Conservation (phyloP, 2,329 filamentous ascomycete species). For the Orbilia javanica region DNA sequence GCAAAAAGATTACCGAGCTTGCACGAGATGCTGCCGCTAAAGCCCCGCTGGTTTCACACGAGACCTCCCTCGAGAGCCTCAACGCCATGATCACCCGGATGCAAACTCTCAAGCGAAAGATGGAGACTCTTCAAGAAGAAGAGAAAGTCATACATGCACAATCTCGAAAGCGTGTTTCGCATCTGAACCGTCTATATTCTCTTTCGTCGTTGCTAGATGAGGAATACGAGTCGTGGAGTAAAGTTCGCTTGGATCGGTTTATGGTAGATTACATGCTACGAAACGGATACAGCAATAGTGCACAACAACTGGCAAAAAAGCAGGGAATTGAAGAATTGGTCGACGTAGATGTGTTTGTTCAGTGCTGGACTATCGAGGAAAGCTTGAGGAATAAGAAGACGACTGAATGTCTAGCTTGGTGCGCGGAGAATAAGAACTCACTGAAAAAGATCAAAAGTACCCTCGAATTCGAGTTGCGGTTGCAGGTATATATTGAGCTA, state of each 20-base stretch:
- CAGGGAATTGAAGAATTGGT: conserved; percentile 84
- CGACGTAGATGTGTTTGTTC: conserved; percentile 87
- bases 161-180: conserved; percentile 79
- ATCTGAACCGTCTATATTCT: conserved; percentile 83
- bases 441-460: conserved; percentile 88
- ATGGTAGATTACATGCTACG: conserved; percentile 93
- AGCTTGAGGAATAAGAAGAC: conserved; percentile 79
- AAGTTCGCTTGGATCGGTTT: conserved; percentile 82
- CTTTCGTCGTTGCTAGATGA: conserved; percentile 88
- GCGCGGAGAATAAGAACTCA: conserved; percentile 90
- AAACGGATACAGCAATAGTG: conserved; percentile 83
- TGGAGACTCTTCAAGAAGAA: conserved; percentile 80
- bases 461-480: conserved; percentile 90
- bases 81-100: conserved; percentile 88
- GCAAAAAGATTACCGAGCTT: conserved; percentile 68
- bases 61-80: conserved; percentile 81
- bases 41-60: conserved; percentile 74
- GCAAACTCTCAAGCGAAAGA: conserved; percentile 88
- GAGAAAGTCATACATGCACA: conserved; percentile 82
- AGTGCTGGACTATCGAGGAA: conserved; percentile 81
- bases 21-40: conserved; percentile 72
- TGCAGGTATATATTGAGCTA: conserved; percentile 95
- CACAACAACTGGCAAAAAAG: conserved; percentile 78
- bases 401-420: conserved; percentile 86
- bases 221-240: conserved; percentile 91